Conservation (phyloP, 202 grass and related monocot genomes). For the Alloteropsis angusta region DNA sequence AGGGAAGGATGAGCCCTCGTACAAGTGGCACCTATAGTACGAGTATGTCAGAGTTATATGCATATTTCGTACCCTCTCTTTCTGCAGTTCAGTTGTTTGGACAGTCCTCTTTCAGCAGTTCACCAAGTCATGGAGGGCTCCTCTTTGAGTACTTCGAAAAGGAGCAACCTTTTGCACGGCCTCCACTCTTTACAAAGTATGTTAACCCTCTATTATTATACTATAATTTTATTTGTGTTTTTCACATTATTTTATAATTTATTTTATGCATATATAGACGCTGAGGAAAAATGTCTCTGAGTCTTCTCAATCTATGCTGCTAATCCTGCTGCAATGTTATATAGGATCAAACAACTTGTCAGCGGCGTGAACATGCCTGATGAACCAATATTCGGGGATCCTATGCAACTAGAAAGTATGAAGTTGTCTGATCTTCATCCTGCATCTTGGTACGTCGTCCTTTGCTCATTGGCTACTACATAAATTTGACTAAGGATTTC, state of each 20-base stretch:
- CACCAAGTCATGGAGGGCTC: background rate
- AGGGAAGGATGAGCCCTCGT: background rate
- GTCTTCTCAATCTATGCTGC: background rate
- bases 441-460: conserved; percentile 29
- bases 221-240: background rate
- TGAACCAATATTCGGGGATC: conserved; percentile 27
- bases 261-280: background rate
- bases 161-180: conserved; percentile 9
- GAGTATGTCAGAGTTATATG: background rate
- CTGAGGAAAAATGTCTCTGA: background rate
- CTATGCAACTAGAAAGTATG: background rate
- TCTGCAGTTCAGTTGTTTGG: conserved; percentile 40
- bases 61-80: conserved; percentile 30
- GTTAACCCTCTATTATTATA: background rate
- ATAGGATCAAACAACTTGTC: conserved; percentile 35
- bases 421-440: conserved; percentile 37
- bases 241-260: background rate
- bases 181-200: conserved; percentile 34
- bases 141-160: conserved; percentile 33
- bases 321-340: background rate
- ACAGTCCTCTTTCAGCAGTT: background rate
- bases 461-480: background rate
- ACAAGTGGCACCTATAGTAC: background rate
- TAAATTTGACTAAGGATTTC: background rate
- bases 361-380: background rate